Conservation (phyloP, 2,329 filamentous ascomycete species). For the Scedosporium dehoogii region DNA sequence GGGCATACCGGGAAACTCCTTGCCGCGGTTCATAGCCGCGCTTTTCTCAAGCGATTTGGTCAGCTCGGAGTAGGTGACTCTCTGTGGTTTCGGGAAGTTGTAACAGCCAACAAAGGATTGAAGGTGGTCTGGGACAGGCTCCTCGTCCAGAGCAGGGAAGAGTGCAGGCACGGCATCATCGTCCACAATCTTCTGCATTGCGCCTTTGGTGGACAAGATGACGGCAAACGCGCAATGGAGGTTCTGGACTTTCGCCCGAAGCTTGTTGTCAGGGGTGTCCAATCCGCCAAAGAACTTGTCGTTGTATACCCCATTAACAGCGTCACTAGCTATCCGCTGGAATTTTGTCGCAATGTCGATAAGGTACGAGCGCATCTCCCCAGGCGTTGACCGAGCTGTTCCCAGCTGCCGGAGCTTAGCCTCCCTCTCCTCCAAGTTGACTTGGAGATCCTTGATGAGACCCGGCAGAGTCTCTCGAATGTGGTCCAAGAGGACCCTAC, state of each 20-base stretch:
- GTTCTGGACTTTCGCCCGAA: slow-evolving; percentile 20
- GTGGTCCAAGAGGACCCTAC: slow-evolving; percentile 19
- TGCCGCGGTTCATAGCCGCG: slow-evolving; percentile 28
- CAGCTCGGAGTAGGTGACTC: background rate
- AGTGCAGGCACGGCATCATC: background rate
- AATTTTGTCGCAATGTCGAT: slow-evolving; percentile 25
- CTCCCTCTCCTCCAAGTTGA: slow-evolving; percentile 13
- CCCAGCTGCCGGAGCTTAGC: slow-evolving; percentile 14
- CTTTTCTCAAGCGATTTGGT: background rate
- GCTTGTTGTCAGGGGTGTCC: slow-evolving; percentile 12
- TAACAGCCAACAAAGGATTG: slow-evolving; percentile 19
- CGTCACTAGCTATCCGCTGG: slow-evolving; percentile 19
- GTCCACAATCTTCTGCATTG: slow-evolving; percentile 10
- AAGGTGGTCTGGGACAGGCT: slow-evolving; percentile 18
- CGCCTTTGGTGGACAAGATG: slow-evolving; percentile 16
- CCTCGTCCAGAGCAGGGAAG: background rate
- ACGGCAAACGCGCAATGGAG: slow-evolving; percentile 21
- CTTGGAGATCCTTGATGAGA: slow-evolving; percentile 18
- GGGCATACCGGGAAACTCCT: slow-evolving; percentile 26
- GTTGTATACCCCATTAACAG: slow-evolving; percentile 18
- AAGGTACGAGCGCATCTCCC: slow-evolving; percentile 22
- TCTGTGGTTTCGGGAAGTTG: slow-evolving; percentile 17
- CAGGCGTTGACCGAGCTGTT: slow-evolving; percentile 10
- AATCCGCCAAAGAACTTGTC: slow-evolving; percentile 26
- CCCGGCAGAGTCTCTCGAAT: slow-evolving; percentile 17